Evolutionary conservation across 306 rosid genomes (phyloP), one percentile per base, ranked within the genome.

Genomic region (Pueraria montana): DNA sequence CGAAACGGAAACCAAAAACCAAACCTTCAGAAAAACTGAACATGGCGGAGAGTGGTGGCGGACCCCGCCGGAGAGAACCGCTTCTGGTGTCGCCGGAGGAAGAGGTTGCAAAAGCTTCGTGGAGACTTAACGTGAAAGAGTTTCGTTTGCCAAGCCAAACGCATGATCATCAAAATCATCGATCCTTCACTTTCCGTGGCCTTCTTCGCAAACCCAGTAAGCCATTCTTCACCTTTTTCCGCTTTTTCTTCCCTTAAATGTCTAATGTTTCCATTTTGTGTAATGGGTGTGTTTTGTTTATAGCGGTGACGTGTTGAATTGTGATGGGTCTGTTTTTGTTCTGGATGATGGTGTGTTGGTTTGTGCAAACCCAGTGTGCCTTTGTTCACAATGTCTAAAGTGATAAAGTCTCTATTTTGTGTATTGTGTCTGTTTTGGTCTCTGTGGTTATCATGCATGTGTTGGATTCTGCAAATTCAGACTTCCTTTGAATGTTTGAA

Each of bases 121-220:
- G 83, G 83, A 68, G 77, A 56, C 83, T 80, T 43, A 56, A 80
- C 13, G 46, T 69, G 11, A 69, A 69, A 13, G 70, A 80, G 83
- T 80, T 80, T n/a, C 66, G 12, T 6, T 24, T 80, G 27, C 83
- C 77, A n/a, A 30, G 17, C 24, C 43, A 14, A 56, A 66, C 10
- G 2, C 7, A 48, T 20, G n/a, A 36, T 52, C 42, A 27, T 66
- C 40, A 21, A 4, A 74, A 40, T 9, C 58, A 23, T 0, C 71
- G 8, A 24, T n/a, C 49, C 40, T 69, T 69, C 36, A 46, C 46
- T 43, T 27, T 80, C 14, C 12, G n/a, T 42, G 34, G 78, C 58
- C 62, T 56, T 27, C 77, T 80, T 27, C 18, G 38, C 36, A 73
- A 32, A 74, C 21, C 76, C 76, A 64, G 8, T 46, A 5, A 20